Evolutionary conservation across 2,329 filamentous ascomycete genomes (phyloP).

Genomic region (Trichophyton benhamiae): DNA sequence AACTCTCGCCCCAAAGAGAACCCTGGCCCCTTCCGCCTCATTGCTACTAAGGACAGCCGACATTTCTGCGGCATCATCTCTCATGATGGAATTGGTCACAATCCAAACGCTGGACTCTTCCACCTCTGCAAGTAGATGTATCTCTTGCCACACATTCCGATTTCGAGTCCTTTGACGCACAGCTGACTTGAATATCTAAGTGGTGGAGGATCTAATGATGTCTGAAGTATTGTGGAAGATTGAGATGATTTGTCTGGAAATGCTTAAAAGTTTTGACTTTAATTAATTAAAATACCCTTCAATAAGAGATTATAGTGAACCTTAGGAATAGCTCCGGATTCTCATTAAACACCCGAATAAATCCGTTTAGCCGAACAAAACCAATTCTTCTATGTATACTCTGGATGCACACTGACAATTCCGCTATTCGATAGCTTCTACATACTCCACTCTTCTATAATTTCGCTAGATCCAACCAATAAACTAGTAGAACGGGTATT

Average conservation of each 20-base stretch:
- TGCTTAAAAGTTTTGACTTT: too few relatives aligned
- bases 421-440: not conserved
- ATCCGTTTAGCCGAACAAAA: too few relatives aligned
- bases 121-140: not conserved
- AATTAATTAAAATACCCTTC: too few relatives aligned
- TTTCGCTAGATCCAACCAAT: conserved; percentile 22
- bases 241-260: too few relatives aligned
- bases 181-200: not conserved
- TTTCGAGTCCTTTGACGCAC: not conserved
- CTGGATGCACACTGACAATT: too few relatives aligned
- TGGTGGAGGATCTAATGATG: not conserved
- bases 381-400: too few relatives aligned
- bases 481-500: conserved; percentile 19
- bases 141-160: not conserved
- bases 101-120: conserved; percentile 1
- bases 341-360: not conserved
- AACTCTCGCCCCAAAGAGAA: not conserved
- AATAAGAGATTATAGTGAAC: too few relatives aligned
- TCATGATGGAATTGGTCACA: not conserved
- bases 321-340: not conserved
- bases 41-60: not conserved
- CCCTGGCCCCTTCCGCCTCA: conserved; percentile 4
- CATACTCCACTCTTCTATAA: conserved; percentile 26
- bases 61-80: conserved; percentile 2
- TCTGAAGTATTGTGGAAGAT: not conserved